Evolutionary conservation across 148 eudicot genomes (phyloP).

Genomic region (Rheum nobile): DNA sequence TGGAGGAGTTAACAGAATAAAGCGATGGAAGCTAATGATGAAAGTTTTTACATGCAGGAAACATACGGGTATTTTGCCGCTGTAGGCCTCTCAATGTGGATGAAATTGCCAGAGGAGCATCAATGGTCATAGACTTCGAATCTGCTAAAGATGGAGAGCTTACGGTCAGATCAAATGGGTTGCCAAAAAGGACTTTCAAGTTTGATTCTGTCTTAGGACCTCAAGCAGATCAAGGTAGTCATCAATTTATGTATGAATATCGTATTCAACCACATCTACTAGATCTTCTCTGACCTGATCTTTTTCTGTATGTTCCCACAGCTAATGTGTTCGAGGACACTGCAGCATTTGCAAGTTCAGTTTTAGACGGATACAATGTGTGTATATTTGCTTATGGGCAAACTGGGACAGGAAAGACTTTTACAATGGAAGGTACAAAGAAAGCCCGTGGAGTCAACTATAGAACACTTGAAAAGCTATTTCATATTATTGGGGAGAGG

Average conservation of each 20-base stretch:
- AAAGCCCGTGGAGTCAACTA: slow-evolving; percentile 87
- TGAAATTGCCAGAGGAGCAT: slow-evolving; percentile 59
- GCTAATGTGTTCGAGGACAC: slow-evolving; percentile 86
- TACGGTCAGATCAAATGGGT: slow-evolving; percentile 47
- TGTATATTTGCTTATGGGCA: slow-evolving; percentile 98
- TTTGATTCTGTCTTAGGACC: slow-evolving; percentile 89
- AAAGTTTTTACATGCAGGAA: slow-evolving; percentile 41
- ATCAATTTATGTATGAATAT: not conserved
- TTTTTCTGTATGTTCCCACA: slow-evolving; percentile 13
- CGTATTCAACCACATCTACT: not conserved
- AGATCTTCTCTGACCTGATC: not conserved
- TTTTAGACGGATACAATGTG: slow-evolving; percentile 89
- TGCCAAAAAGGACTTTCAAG: slow-evolving; percentile 56
- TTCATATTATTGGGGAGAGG: slow-evolving; percentile 54
- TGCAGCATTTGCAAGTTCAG: slow-evolving; percentile 79
- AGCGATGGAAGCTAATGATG: not conserved
- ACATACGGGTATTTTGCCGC: slow-evolving; percentile 88
- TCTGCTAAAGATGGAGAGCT: slow-evolving; percentile 79
- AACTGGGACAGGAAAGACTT: slow-evolving; percentile 95
- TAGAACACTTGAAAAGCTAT: slow-evolving; percentile 75
- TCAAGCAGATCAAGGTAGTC: slow-evolving; percentile 74
- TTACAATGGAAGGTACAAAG: slow-evolving; percentile 90
- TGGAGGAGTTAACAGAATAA: not conserved
- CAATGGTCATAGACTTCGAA: slow-evolving; percentile 63
- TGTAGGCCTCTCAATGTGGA: slow-evolving; percentile 76